phyloP scores from a whole-genome alignment of 306 rosid species.

The Sicyos edulis region DNA sequence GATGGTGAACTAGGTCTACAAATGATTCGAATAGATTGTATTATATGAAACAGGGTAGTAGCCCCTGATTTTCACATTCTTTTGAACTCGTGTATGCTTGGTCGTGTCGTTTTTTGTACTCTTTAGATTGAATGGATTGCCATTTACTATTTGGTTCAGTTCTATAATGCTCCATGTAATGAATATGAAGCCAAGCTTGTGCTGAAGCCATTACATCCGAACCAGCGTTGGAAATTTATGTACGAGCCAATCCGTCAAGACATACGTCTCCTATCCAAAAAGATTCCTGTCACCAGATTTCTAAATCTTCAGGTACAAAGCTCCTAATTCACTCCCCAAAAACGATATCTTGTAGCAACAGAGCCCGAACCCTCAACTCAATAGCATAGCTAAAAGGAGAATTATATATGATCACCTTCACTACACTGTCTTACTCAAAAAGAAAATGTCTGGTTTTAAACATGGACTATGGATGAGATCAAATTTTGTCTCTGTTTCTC shows the following conservation, averaged over 20 bases:
- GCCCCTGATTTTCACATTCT: background rate
- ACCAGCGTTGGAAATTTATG: constrained; percentile 73
- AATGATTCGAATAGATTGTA: background rate
- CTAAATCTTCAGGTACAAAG: constrained; percentile 77
- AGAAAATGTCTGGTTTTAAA: background rate
- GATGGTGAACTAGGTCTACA: background rate
- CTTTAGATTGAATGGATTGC: constrained; percentile 15
- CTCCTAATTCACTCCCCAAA: background rate
- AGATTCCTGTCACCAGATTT: constrained; percentile 76
- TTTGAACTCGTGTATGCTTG: background rate
- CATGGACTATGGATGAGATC: background rate
- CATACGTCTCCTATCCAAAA: constrained; percentile 73
- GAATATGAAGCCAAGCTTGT: constrained; percentile 78
- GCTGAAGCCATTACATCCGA: constrained; percentile 70
- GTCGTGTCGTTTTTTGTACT: background rate
- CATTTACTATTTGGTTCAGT: constrained; percentile 39
- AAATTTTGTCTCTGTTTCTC: constrained; percentile 1
- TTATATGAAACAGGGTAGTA: background rate
- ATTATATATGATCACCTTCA: background rate
- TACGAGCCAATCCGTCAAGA: constrained; percentile 71
- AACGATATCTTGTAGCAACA: background rate
- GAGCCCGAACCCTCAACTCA: background rate
- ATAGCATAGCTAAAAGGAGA: background rate
- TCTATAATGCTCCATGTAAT: constrained; percentile 81
- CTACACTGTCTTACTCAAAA: background rate